These are phyloP conservation scores for Dipodascus albidus DNA, from an alignment of 805 yeast species.

Conservation along the genomic window DNA sequence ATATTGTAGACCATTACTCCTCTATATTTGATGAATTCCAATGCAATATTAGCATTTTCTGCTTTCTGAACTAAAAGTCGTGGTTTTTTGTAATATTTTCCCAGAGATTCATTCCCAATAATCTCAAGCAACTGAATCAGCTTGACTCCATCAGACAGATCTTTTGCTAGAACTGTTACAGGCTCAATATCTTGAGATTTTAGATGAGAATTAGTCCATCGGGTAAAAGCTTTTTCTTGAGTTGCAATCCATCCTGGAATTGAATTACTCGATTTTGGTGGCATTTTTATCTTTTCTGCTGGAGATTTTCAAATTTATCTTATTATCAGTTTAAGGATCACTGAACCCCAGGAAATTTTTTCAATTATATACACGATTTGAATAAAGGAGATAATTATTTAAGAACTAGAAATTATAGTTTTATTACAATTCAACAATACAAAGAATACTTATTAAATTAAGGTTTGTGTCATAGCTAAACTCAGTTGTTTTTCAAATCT, in stretches of 20 bases:
- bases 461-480: neutral
- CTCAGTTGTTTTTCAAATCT: no score
- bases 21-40: slow-evolving; percentile 25
- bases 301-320: no score
- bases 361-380: neutral
- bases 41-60: slow-evolving; percentile 28
- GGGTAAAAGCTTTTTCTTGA: slow-evolving; percentile 28
- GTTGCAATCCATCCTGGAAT: slow-evolving; percentile 31
- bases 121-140: slow-evolving; percentile 28
- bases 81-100: slow-evolving; percentile 23
- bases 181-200: slow-evolving; percentile 19
- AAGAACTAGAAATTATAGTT: no score
- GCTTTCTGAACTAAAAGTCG: slow-evolving; percentile 27
- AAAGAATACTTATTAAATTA: neutral
- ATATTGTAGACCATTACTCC: slow-evolving; percentile 27
- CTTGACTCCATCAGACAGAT: slow-evolving; percentile 25
- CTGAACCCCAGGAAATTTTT: neutral
- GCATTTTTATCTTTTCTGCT: neutral
- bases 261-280: neutral
- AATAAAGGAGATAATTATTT: neutral
- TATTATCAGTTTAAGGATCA: neutral
- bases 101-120: slow-evolving; percentile 26
- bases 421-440: no score
- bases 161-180: slow-evolving; percentile 18
- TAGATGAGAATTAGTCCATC: slow-evolving; percentile 29